Percentiles rank a stretch among this genome's conserved stretches.
These are phyloP conservation scores for Suillus spraguei DNA, from an alignment of 768 basidiomycete species.

Conservation along the genomic window DNA sequence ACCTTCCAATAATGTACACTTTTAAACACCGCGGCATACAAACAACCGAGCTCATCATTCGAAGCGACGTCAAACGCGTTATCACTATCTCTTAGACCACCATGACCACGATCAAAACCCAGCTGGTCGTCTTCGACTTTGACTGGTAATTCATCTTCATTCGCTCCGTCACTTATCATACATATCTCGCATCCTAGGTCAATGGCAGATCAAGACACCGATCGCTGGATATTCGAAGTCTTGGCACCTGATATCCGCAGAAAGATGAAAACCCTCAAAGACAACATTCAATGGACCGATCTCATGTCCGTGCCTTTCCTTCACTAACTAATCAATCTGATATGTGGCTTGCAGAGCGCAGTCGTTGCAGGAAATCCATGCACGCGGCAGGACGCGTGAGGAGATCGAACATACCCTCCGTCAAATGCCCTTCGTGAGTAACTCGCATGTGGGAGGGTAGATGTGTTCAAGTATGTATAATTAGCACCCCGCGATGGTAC, in stretches of 20 bases:
- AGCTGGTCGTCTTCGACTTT: constrained; percentile 94
- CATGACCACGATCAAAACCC: constrained; percentile 43
- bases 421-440: constrained; percentile 83
- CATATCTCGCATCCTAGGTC: constrained; percentile 53
- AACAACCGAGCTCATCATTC: background rate
- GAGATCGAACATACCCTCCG: constrained; percentile 80
- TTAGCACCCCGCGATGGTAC: constrained; percentile 96
- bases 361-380: constrained; percentile 70
- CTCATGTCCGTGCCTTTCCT: constrained; percentile 67
- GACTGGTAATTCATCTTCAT: constrained; percentile 68
- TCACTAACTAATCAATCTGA: background rate
- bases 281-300: constrained; percentile 86
- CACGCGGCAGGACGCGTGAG: constrained; percentile 64
- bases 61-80: background rate
- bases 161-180: background rate
- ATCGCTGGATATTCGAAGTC: constrained; percentile 91
- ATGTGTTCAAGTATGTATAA: background rate
- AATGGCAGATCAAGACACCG: constrained; percentile 94
- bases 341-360: constrained; percentile 49
- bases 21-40: constrained; percentile 14
- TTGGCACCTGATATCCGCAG: constrained; percentile 83
- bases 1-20: constrained; percentile 12
- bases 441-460: background rate
- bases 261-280: constrained; percentile 70
- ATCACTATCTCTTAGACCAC: constrained; percentile 2